Percentiles rank a stretch among this genome's conserved stretches.
These are phyloP conservation scores for Mycena pura DNA, from an alignment of 768 basidiomycete species.

Conservation along the genomic window DNA sequence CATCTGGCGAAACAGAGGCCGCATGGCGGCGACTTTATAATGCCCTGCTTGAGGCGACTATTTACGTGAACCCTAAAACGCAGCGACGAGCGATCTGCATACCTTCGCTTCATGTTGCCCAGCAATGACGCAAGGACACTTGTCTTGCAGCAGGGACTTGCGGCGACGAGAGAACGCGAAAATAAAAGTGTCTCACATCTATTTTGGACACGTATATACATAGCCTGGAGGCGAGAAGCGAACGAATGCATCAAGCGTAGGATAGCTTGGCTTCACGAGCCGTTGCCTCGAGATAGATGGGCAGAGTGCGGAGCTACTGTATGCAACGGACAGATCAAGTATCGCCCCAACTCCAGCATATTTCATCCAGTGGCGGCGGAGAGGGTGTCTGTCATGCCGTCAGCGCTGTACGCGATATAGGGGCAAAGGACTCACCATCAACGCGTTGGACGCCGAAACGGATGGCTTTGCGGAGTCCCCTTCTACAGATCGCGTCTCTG, in stretches of 20 bases:
- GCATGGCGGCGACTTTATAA: not conserved
- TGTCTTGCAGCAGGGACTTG: not conserved
- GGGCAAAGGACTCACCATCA: not conserved
- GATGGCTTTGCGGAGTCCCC: not conserved
- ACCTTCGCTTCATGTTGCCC: not conserved
- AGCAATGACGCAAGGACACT: not conserved
- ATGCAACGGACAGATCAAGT: not conserved
- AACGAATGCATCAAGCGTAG: not conserved
- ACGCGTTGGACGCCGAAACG: not conserved
- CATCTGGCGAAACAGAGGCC: not conserved
- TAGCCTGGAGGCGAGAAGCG: too few relatives aligned
- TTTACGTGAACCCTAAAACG: not conserved
- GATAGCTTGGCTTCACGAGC: not conserved
- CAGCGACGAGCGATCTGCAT: not conserved
- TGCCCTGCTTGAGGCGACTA: not conserved
- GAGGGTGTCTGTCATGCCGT: not conserved
- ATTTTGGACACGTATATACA: too few relatives aligned
- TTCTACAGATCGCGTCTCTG: not conserved
- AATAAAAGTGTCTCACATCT: too few relatives aligned
- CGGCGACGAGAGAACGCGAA: too few relatives aligned
- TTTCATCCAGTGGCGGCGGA: constrained; percentile 19
- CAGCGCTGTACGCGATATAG: not conserved
- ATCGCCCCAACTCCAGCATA: constrained; percentile 27
- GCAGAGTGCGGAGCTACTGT: not conserved
- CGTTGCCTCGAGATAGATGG: constrained; percentile 6